Percentiles rank a stretch among this genome's conserved stretches.
phyloP scores from a whole-genome alignment of 2,329 filamentous ascomycete genomes.

The Eutypa lata region DNA sequence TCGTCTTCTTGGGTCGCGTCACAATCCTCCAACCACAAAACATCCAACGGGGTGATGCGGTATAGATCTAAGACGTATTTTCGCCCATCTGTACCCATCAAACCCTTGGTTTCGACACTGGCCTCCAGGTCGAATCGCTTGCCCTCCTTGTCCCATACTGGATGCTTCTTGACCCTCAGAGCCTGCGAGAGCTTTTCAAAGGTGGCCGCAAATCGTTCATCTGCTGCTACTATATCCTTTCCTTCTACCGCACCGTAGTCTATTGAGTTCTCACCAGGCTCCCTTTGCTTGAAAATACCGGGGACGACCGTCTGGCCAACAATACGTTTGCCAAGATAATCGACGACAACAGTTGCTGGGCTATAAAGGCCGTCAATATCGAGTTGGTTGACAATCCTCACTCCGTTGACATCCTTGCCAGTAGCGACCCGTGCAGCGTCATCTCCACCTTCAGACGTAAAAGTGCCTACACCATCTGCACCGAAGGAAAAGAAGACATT shows the following conservation, averaged over 20 bases:
- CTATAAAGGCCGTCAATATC: constrained; percentile 94
- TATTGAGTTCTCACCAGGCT: constrained; percentile 96
- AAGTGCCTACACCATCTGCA: constrained; percentile 94
- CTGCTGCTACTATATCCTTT: constrained; percentile 88
- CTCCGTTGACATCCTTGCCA: constrained; percentile 92
- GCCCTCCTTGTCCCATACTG: constrained; percentile 96
- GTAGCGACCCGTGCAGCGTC: constrained; percentile 95
- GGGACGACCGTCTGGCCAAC: constrained; percentile 98
- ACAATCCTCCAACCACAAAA: constrained; percentile 83
- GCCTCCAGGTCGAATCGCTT: constrained; percentile 88
- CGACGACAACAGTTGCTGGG: constrained; percentile 91
- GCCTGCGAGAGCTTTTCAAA: constrained; percentile 91
- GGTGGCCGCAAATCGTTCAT: constrained; percentile 77
- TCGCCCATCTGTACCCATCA: constrained; percentile 93
- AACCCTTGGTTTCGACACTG: constrained; percentile 95
- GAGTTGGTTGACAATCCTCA: constrained; percentile 92
- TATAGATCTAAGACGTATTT: constrained; percentile 98
- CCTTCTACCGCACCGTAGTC: constrained; percentile 98
- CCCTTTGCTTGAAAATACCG: constrained; percentile 97
- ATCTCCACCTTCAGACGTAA: constrained; percentile 92
- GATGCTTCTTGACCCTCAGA: constrained; percentile 87
- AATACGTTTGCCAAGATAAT: constrained; percentile 95
- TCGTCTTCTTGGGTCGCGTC: constrained; percentile 43
- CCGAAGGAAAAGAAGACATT: constrained; percentile 99
- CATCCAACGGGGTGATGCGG: constrained; percentile 87